phyloP scores from a whole-genome alignment of 176 grass and related monocot species.

The Eleusine indica region DNA sequence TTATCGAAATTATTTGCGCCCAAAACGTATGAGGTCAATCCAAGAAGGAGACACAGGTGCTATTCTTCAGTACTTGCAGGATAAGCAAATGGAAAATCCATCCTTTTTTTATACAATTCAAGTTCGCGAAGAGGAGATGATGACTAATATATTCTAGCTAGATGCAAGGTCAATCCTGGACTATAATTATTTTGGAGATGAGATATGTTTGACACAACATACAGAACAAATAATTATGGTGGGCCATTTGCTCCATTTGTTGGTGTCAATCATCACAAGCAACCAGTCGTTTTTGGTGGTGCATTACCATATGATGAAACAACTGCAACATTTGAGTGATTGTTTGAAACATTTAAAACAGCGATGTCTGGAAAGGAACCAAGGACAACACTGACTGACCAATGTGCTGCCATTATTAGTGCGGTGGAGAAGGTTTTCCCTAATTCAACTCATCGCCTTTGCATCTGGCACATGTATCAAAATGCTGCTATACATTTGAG shows the following conservation, averaged over 20 bases:
- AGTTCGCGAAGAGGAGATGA: constrained; percentile 48
- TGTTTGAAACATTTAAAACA: constrained; percentile 48
- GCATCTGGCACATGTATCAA: not conserved
- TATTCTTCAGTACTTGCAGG: not conserved
- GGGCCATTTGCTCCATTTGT: constrained; percentile 45
- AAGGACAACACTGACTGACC: too few relatives aligned
- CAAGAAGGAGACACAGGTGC: not conserved
- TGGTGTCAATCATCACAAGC: constrained; percentile 48
- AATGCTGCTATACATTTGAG: not conserved
- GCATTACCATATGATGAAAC: constrained; percentile 41
- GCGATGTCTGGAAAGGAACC: not conserved
- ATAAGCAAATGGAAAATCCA: constrained; percentile 4
- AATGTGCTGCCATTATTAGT: not conserved
- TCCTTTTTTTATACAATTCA: constrained; percentile 50
- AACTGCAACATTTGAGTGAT: constrained; percentile 34
- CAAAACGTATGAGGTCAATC: not conserved
- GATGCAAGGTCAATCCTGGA: constrained; percentile 41
- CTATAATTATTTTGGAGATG: constrained; percentile 55
- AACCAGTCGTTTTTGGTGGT: constrained; percentile 28
- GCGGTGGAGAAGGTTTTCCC: not conserved
- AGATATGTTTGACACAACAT: constrained; percentile 47
- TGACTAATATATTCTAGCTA: constrained; percentile 53
- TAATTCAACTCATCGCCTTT: not conserved
- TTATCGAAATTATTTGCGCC: not conserved
- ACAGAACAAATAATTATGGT: constrained; percentile 38